Conservation (phyloP, 2,329 filamentous ascomycete genomes). For the Pseudocercospora fuligena region DNA sequence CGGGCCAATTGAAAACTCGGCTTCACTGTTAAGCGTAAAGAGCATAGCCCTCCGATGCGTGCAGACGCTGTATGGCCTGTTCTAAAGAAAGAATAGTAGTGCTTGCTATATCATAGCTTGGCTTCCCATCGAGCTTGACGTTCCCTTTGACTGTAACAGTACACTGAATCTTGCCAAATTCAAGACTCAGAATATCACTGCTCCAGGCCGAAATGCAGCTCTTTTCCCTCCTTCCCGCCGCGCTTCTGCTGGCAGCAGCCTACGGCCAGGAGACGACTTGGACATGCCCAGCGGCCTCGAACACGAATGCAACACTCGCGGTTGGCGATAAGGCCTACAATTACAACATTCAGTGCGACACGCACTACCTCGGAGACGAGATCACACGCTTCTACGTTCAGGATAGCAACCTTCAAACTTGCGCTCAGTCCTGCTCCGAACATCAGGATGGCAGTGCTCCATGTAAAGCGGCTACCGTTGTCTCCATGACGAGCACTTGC, state of each 20-base stretch:
- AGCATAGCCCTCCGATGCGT: too few species aligned
- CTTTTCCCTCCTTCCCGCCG: background rate
- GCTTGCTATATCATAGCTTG: background rate
- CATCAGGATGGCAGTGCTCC: background rate
- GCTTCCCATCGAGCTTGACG: background rate
- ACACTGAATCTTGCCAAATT: background rate
- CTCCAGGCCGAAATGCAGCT: background rate
- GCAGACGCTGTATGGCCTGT: too few species aligned
- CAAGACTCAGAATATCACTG: background rate
- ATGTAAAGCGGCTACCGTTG: constrained; percentile 3
- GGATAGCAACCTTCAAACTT: constrained; percentile 4
- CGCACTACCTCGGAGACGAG: constrained; percentile 17
- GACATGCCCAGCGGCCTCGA: constrained; percentile 1
- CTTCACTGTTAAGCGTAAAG: too few species aligned
- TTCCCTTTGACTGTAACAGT: background rate
- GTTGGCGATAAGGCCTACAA: background rate
- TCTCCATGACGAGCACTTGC: constrained; percentile 5
- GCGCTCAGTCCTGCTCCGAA: constrained; percentile 6
- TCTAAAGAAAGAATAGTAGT: background rate
- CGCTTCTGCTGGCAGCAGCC: background rate
- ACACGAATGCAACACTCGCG: background rate
- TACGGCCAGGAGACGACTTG: background rate
- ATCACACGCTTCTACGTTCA: constrained; percentile 4
- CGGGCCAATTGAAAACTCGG: too few species aligned
- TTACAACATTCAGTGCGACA: constrained; percentile 10